Conservation (phyloP, 306 rosid species). For the Chamaecrista fasciculata region DNA sequence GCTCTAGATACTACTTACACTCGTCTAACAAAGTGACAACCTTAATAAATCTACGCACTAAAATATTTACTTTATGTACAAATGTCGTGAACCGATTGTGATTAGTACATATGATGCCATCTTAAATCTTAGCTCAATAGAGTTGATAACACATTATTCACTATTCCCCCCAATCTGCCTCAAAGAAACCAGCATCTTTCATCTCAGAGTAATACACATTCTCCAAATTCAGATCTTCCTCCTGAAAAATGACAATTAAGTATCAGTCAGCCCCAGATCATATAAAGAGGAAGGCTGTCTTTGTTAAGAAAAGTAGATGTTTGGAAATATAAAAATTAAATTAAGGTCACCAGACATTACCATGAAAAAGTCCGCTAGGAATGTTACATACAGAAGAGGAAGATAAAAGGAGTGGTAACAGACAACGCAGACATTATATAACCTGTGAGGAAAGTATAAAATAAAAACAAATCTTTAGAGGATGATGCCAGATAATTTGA, state of each 20-base stretch:
- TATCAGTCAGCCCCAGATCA: neutral
- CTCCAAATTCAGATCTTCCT: conserved; percentile 60
- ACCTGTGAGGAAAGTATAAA: conserved; percentile 58
- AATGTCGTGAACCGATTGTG: neutral
- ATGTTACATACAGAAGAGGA: conserved; percentile 76
- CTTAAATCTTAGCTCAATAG: conserved; percentile 20
- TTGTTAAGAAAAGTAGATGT: neutral
- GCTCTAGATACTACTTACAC: too few relatives aligned
- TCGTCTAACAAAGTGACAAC: too few relatives aligned
- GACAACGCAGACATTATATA: conserved; percentile 62
- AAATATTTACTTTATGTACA: conserved; percentile 49
- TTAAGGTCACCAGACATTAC: conserved; percentile 27
- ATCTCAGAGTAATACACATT: conserved; percentile 68
- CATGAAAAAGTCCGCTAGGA: conserved; percentile 91
- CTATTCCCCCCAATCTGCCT: conserved; percentile 65
- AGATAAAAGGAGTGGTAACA: conserved; percentile 86
- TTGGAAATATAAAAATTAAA: conserved; percentile 1
- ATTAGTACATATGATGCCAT: conserved; percentile 21
- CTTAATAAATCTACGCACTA: neutral
- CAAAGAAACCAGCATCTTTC: conserved; percentile 79
- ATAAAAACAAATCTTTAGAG: conserved; percentile 24
- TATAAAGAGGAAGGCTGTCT: neutral
- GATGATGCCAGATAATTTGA: conserved; percentile 20
- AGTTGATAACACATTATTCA: conserved; percentile 30
- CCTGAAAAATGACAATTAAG: conserved; percentile 33